Evolutionary conservation across 75 land plant genomes (phyloP), one percentile per base, ranked within the genome.

Genomic region (Larix kaempferi): DNA sequence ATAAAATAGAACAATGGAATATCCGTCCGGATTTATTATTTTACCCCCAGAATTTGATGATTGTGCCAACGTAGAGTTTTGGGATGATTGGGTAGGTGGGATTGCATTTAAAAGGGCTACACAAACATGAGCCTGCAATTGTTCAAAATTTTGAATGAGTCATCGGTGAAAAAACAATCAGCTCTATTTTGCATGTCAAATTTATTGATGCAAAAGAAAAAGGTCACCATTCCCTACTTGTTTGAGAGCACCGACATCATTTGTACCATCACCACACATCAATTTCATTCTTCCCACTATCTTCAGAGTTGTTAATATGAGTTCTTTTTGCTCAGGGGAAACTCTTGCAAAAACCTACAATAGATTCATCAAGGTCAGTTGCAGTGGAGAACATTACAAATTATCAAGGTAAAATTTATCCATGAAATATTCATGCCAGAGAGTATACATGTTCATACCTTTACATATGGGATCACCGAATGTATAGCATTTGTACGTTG

Each of bases 261-360:
- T 98, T 27, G 99, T 98, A 29, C 99, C 98, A 91, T 98, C 99
- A 58, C 99, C 99, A 86, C 99, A 95, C 99, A 98, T 98, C 76
- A 98, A 74, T 54, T 98, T 91, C 73, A 89, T 88, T 49, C 99
- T 87, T 52, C 99, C 99, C 59, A 89, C 98, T 41, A 90, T 87
- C 79, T 93, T 98, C 33, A 98, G 84, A 76, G 99, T 98, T 35
- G 93, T 93, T 78, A 98, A 44, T 54, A 98, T 94, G 23, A 98
- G 91, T 81, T 95, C 99, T 71, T 98, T 98, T 73, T 98, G 99
- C 49, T 95, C 95, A 60, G 99, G 99, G 76, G 99, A 94, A 80
- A 98, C 99, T 78, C 99, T 91, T 33, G 99, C 99, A 86, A 94
- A 98, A 26, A 95, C 99, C 99, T 98, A 81, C 56, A 44, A 49